A percentile compares a stretch with the other conserved stretches of the same genome.
Conservation (phyloP, 192 early-diverging fungal species). For the Coemansia sp. region DNA sequence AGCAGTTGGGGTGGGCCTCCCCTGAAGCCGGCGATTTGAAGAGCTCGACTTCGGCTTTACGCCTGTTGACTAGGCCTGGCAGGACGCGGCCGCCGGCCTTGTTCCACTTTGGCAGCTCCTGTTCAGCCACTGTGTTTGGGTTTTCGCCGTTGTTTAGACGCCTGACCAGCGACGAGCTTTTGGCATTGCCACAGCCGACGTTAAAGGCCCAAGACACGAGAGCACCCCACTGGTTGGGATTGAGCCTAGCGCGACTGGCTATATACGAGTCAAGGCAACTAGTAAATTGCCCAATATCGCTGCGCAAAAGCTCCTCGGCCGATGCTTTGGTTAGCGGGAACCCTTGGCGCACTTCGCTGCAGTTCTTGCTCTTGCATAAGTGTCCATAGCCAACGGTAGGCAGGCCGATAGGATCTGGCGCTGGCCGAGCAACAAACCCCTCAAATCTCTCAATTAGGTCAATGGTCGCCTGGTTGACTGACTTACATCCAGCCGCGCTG, state of each 20-base stretch:
- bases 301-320: slow-evolving; percentile 29
- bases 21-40: slow-evolving; percentile 19
- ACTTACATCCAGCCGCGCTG: not conserved
- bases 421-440: slow-evolving; percentile 39
- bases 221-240: slow-evolving; percentile 44
- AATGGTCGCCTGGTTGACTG: slow-evolving; percentile 26
- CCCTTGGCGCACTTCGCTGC: slow-evolving; percentile 24
- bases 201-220: slow-evolving; percentile 48
- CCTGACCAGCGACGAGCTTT: slow-evolving; percentile 31
- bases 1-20: slow-evolving; percentile 27
- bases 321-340: slow-evolving; percentile 34
- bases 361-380: slow-evolving; percentile 23
- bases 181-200: slow-evolving; percentile 29
- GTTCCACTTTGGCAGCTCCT: slow-evolving; percentile 49
- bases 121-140: slow-evolving; percentile 24
- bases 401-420: slow-evolving; percentile 47
- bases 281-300: slow-evolving; percentile 26
- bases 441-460: slow-evolving; percentile 40
- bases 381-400: slow-evolving; percentile 52
- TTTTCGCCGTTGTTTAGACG: slow-evolving; percentile 35
- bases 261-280: slow-evolving; percentile 28
- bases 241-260: slow-evolving; percentile 19
- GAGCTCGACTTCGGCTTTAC: slow-evolving; percentile 32
- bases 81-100: slow-evolving; percentile 28
- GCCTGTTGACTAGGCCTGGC: slow-evolving; percentile 27